A percentile compares a stretch with the other conserved stretches of the same genome.
These are phyloP conservation scores for Coemansia sp. DNA, from an alignment of 192 early-diverging fungal species.

Conservation along the genomic window DNA sequence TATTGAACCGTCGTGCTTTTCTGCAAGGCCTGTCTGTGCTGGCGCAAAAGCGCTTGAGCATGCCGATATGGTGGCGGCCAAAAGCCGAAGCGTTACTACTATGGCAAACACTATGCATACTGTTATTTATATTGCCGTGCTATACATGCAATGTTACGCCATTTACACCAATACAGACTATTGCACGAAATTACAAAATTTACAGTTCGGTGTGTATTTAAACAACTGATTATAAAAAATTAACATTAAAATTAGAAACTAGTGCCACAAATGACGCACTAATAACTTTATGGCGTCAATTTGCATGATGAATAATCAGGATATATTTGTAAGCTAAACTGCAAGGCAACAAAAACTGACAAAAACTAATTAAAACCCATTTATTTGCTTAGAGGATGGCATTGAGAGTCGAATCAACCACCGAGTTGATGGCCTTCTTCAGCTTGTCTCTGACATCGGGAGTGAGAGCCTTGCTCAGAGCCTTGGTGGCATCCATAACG, in stretches of 20 bases:
- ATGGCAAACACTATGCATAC: neutral
- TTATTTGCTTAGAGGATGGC: conserved; percentile 25
- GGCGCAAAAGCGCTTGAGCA: neutral
- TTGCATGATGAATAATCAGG: no score
- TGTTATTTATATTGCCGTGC: no score
- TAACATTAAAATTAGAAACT: neutral
- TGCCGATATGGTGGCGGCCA: neutral
- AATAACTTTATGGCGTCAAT: no score
- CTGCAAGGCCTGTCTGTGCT: neutral
- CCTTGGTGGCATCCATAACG: conserved; percentile 31
- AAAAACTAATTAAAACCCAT: no score
- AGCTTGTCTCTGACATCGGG: conserved; percentile 50
- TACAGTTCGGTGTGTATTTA: no score
- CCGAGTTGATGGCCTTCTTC: conserved; percentile 49
- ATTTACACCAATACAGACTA: no score
- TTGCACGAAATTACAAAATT: no score
- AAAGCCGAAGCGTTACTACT: neutral
- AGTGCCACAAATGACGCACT: neutral
- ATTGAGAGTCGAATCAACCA: conserved; percentile 45
- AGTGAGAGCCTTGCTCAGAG: conserved; percentile 48
- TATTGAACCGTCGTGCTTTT: neutral
- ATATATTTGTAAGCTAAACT: no score
- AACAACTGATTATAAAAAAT: neutral
- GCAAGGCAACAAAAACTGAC: no score
- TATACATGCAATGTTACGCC: no score